A percentile compares a stretch with the other conserved stretches of the same genome.
These are phyloP conservation scores for Tieghemiomyces parasiticus DNA, from an alignment of 192 early-diverging fungal genomes.

Conservation along the genomic window DNA sequence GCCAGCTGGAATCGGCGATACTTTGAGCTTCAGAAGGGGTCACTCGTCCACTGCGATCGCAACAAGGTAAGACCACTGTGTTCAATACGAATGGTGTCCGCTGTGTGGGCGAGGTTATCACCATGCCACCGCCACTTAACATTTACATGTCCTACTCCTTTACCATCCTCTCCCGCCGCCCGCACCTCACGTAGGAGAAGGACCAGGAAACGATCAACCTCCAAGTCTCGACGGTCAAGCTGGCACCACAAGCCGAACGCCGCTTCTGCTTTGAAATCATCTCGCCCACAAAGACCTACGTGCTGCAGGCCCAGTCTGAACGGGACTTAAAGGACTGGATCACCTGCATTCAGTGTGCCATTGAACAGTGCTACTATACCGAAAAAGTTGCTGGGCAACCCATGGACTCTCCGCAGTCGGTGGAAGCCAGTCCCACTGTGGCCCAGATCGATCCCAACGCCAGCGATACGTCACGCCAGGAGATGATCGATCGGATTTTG, in stretches of 20 bases:
- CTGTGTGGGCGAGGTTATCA: too few species aligned
- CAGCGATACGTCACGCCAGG: background rate
- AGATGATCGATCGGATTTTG: background rate
- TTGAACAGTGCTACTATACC: conserved; percentile 19
- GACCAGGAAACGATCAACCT: conserved; percentile 41
- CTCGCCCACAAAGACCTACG: conserved; percentile 54
- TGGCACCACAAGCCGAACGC: conserved; percentile 40
- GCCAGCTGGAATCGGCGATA: conserved; percentile 67
- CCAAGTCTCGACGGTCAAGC: conserved; percentile 61
- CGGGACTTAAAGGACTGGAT: conserved; percentile 63
- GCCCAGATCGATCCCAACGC: too few species aligned
- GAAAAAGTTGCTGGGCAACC: too few species aligned
- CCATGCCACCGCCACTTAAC: too few species aligned
- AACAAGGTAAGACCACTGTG: conserved; percentile 21
- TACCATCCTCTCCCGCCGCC: too few species aligned
- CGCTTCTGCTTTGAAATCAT: conserved; percentile 73
- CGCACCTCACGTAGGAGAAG: conserved; percentile 39
- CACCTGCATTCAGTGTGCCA: conserved; percentile 41
- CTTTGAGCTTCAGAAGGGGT: conserved; percentile 49
- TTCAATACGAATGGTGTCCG: too few species aligned
- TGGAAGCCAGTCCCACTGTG: too few species aligned
- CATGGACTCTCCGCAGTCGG: too few species aligned
- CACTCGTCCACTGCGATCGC: conserved; percentile 33
- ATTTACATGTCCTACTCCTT: too few species aligned
- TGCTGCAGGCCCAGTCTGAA: conserved; percentile 60